These are phyloP conservation scores for Pythium brassicae DNA, from an alignment of 352 stramenopile genomes.

Conservation along the genomic window DNA sequence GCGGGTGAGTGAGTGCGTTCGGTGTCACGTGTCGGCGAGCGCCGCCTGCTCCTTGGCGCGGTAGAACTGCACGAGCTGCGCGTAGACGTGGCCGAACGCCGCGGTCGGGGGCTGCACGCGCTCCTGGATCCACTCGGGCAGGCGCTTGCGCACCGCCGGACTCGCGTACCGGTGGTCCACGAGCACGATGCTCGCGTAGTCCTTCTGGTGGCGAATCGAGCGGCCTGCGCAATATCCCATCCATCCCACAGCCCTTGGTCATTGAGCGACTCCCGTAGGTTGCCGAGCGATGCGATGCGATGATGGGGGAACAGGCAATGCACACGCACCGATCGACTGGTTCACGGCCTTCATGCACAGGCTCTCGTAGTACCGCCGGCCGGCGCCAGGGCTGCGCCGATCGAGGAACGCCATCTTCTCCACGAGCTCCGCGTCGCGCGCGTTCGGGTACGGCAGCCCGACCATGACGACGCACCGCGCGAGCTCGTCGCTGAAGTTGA, in stretches of 20 bases:
- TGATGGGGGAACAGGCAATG: too few species aligned
- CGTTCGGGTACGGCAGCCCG: slow-evolving; percentile 97
- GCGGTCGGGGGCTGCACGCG: slow-evolving; percentile 47
- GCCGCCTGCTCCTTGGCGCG: slow-evolving; percentile 32
- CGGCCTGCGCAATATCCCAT: slow-evolving; percentile 62
- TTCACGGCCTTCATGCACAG: slow-evolving; percentile 99
- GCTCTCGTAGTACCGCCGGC: slow-evolving; percentile 95
- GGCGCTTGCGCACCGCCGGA: slow-evolving; percentile 45
- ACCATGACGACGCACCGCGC: slow-evolving; percentile 97
- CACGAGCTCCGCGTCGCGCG: slow-evolving; percentile 92
- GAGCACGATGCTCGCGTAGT: slow-evolving; percentile 97
- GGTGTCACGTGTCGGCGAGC: slow-evolving; percentile 9
- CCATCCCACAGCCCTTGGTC: too few species aligned
- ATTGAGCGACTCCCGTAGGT: too few species aligned
- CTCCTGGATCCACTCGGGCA: slow-evolving; percentile 83
- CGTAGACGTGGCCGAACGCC: slow-evolving; percentile 70
- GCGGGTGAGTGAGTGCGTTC: too few species aligned
- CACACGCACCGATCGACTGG: slow-evolving; percentile 96
- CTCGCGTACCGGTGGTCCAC: slow-evolving; percentile 93
- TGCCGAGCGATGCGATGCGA: too few species aligned
- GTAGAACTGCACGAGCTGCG: slow-evolving; percentile 80
- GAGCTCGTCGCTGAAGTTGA: slow-evolving; percentile 99
- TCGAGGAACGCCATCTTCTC: slow-evolving; percentile 97
- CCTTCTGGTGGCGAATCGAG: slow-evolving; percentile 96
- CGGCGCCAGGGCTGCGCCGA: slow-evolving; percentile 45